phyloP scores from a whole-genome alignment of 1,139 yeast species.

The Suhomyces bokatorum region DNA sequence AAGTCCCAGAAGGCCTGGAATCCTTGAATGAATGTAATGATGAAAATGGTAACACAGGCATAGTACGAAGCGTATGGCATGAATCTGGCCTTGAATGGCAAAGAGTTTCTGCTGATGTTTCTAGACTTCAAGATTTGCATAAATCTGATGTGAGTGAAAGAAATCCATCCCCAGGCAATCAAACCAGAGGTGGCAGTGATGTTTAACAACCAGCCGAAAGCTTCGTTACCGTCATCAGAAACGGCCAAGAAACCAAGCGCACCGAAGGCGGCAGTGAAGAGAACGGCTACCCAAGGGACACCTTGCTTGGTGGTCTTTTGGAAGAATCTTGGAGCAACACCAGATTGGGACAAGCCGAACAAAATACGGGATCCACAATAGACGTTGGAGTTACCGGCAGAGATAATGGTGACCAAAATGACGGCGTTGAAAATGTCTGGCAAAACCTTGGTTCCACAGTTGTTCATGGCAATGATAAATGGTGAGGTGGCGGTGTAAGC shows the following conservation, averaged over 20 bases:
- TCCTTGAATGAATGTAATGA: slow-evolving; percentile 70
- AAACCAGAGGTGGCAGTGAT: slow-evolving; percentile 77
- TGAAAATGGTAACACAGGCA: slow-evolving; percentile 49
- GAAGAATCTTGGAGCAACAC: slow-evolving; percentile 61
- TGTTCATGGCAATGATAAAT: slow-evolving; percentile 57
- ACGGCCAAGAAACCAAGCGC: slow-evolving; percentile 66
- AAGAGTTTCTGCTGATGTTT: slow-evolving; percentile 56
- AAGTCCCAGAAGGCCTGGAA: slow-evolving; percentile 60
- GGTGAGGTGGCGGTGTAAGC: slow-evolving; percentile 50
- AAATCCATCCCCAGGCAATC: slow-evolving; percentile 72
- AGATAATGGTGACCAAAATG: slow-evolving; percentile 63
- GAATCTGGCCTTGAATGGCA: slow-evolving; percentile 68
- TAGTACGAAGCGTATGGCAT: slow-evolving; percentile 69
- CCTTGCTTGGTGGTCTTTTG: slow-evolving; percentile 57
- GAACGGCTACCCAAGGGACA: slow-evolving; percentile 64
- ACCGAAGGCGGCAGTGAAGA: slow-evolving; percentile 61
- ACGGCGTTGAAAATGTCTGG: slow-evolving; percentile 79
- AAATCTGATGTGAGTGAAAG: slow-evolving; percentile 65
- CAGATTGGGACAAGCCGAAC: slow-evolving; percentile 62
- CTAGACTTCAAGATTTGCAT: slow-evolving; percentile 60
- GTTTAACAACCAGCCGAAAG: slow-evolving; percentile 82
- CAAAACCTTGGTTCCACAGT: slow-evolving; percentile 67
- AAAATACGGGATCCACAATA: slow-evolving; percentile 76
- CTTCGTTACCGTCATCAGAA: slow-evolving; percentile 60
- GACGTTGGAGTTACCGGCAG: slow-evolving; percentile 82